Evolutionary conservation across 1,284 basidiomycete species (phyloP).

Genomic region (Marasmius tenuissimus): DNA sequence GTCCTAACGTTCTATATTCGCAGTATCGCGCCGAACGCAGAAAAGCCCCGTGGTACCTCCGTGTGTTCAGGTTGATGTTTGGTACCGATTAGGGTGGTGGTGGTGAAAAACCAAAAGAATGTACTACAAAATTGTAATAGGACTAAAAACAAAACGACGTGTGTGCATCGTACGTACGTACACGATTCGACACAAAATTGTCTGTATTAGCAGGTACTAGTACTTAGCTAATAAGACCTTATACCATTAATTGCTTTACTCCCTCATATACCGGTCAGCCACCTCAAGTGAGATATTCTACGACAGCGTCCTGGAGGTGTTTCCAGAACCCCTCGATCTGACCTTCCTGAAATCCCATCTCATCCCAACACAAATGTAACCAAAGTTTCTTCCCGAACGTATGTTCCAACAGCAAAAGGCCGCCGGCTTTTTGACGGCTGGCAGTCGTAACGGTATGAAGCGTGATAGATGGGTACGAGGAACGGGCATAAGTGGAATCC

Average conservation of each 20-base stretch:
- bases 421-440: conserved; percentile 44
- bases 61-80: conserved; percentile 27
- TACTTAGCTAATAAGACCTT: too few species aligned
- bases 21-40: conserved; percentile 36
- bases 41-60: conserved; percentile 31
- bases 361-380: conserved; percentile 49
- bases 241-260: too few species aligned
- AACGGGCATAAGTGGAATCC: conserved; percentile 47
- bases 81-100: too few species aligned
- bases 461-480: conserved; percentile 26
- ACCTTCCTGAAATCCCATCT: conserved; percentile 41
- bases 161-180: too few species aligned
- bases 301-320: conserved; percentile 29
- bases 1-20: too few species aligned
- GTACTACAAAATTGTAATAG: too few species aligned
- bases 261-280: too few species aligned
- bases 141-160: too few species aligned
- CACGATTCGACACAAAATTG: too few species aligned
- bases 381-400: conserved; percentile 44
- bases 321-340: conserved; percentile 35
- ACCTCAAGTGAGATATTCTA: conserved; percentile 25
- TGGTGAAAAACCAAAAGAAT: too few species aligned
- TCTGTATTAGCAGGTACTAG: too few species aligned
- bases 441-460: conserved; percentile 47
- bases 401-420: conserved; percentile 46